Conservation (phyloP, 2,329 filamentous ascomycete species). For the Fusarium drepaniforme region DNA sequence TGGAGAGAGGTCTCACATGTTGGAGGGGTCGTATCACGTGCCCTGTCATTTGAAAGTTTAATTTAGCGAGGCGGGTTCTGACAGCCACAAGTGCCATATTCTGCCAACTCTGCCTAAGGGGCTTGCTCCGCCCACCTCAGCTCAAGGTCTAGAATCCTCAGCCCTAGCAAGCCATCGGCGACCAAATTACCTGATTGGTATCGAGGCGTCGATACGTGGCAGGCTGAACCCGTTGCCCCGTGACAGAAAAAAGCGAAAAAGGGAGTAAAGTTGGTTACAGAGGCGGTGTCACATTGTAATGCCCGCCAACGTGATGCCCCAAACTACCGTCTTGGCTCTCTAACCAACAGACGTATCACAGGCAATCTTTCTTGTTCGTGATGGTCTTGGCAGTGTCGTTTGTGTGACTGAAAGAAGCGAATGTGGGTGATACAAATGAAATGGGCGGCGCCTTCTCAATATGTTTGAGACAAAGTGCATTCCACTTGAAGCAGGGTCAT, state of each 20-base stretch:
- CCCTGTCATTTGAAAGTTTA: not conserved
- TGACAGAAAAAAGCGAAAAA: not conserved
- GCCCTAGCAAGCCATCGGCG: not conserved
- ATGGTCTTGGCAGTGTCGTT: not conserved
- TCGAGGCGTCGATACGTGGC: not conserved
- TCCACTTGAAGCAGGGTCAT: not conserved
- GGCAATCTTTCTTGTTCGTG: not conserved
- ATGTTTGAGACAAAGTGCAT: not conserved
- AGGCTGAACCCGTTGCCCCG: not conserved
- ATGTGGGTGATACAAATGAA: not conserved
- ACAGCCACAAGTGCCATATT: not conserved
- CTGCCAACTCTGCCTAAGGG: not conserved
- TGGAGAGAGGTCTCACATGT: not conserved
- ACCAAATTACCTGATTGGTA: not conserved
- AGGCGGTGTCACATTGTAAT: not conserved
- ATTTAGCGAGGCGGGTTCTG: not conserved
- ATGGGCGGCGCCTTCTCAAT: not conserved
- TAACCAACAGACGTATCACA: not conserved
- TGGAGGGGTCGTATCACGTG: not conserved
- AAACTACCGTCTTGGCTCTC: not conserved
- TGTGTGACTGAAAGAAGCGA: not conserved
- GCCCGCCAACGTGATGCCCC: not conserved
- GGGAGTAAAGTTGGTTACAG: not conserved
- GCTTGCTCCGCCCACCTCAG: not conserved
- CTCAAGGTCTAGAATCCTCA: constrained; percentile 2